A percentile compares a stretch with the other conserved stretches of the same genome.
These are phyloP conservation scores for Calocybe gangraenosa DNA, from an alignment of 768 basidiomycete genomes.

Conservation along the genomic window DNA sequence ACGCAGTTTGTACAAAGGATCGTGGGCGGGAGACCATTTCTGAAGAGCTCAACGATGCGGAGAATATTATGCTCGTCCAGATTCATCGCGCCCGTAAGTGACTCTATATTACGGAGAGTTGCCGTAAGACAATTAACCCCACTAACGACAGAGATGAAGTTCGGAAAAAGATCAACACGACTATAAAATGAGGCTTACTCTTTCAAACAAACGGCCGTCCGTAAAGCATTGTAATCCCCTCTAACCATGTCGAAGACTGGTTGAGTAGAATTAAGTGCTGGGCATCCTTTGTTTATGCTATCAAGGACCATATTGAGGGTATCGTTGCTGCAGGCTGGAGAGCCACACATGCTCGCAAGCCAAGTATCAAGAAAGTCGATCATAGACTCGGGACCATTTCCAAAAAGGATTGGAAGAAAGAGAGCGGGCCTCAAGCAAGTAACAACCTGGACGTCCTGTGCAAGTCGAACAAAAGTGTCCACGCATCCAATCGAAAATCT, in stretches of 20 bases:
- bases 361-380: constrained; percentile 42
- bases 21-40: constrained; percentile 24
- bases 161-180: neutral
- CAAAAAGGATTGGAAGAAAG: constrained; percentile 23
- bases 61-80: constrained; percentile 21
- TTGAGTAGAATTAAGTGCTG: constrained; percentile 18
- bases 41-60: constrained; percentile 21
- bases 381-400: constrained; percentile 27
- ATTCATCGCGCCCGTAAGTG: constrained; percentile 26
- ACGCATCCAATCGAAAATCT: constrained; percentile 21
- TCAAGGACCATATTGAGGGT: constrained; percentile 40
- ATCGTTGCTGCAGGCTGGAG: constrained; percentile 44
- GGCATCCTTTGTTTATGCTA: constrained; percentile 46
- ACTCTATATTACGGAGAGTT: constrained; percentile 42
- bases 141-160: constrained; percentile 7
- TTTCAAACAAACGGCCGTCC: constrained; percentile 48
- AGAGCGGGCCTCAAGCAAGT: constrained; percentile 37
- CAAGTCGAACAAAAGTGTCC: constrained; percentile 15
- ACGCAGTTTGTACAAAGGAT: constrained; percentile 42
- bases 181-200: constrained; percentile 37
- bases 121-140: constrained; percentile 48
- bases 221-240: constrained; percentile 40
- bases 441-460: constrained; percentile 17
- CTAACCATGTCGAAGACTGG: constrained; percentile 29
- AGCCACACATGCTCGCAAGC: constrained; percentile 46